Percentiles rank a stretch among this genome's conserved stretches.
Evolutionary conservation across 805 yeast species (phyloP).

Genomic region (Lipomyces spencermartinsiae): DNA sequence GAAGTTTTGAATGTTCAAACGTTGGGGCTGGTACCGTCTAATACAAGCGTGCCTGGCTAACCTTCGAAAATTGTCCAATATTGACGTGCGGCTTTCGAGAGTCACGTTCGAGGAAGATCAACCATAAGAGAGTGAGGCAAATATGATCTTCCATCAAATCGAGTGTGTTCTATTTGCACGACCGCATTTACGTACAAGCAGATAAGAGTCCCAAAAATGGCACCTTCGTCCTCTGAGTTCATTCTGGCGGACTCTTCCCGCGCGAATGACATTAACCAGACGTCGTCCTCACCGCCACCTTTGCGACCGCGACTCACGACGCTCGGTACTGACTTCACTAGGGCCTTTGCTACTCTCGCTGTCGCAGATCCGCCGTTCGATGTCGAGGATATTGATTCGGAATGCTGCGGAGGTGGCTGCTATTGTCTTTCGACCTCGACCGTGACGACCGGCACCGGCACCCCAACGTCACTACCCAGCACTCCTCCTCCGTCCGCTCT

Average conservation of each 20-base stretch:
- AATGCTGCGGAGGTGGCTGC: slow-evolving; percentile 13
- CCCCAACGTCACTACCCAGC: background rate
- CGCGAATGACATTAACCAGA: background rate
- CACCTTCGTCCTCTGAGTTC: background rate
- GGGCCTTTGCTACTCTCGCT: slow-evolving; percentile 24
- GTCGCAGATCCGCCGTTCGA: slow-evolving; percentile 3
- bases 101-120: no score
- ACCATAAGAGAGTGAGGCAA: no score
- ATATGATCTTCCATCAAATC: background rate
- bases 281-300: slow-evolving; percentile 4
- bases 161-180: background rate
- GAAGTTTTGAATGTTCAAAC: no score
- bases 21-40: no score
- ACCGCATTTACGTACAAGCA: background rate
- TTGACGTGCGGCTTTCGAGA: no score
- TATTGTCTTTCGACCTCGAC: background rate
- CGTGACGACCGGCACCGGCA: background rate
- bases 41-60: no score
- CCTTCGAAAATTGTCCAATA: no score
- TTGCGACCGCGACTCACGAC: slow-evolving; percentile 14
- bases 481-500: slow-evolving; percentile 12
- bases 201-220: background rate
- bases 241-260: background rate
- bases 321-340: slow-evolving; percentile 33
- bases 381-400: slow-evolving; percentile 10